Base-by-base conservation (phyloP, 371 early-diverging fungal genomes). In the Batrachochytrium dendrobatidis region DNA sequence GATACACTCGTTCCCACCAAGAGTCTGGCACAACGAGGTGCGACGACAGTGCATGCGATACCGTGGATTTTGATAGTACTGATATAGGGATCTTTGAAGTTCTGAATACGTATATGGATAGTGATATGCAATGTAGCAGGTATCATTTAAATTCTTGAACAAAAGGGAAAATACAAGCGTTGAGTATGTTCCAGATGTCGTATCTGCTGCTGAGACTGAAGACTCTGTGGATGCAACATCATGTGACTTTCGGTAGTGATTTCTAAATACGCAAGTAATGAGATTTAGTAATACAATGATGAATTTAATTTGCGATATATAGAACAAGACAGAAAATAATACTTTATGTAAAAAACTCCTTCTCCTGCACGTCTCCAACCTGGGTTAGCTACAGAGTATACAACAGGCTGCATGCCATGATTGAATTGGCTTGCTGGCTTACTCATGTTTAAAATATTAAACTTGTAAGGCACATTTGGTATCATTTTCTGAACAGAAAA, bases 81-180 rank as follows among this genome's bases (percentile, higher is more conserved):
- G 59, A 22, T 66, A 70, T 54, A 49, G 63, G 18, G 50, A 48
- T 3, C 56, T 31, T 59, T 63, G 55, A 17, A 46, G 29, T 20
- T 74, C 70, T 0, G 73, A 63, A 53, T 73, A 75, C 1, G 73
- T 72, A 61, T 71, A 77, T 26, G 77, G 77, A 49, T 70, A 77
- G 61, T 71, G 71, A 59, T 77, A 75, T 3, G 77, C 73, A 33
- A 77, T 26, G 43, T 57, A 71, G 45, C 58, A 61, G 2, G 61
- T 65, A 59, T 77, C 77, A 43, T 61, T 50, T 15, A 28, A 46
- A 33, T 48, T 6, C 3, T 55, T 49, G 32, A 68, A 67, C 28
- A 56, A 22, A n/a, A 71, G 8, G 12, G 65, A 59, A 50, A 72
- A 68, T 33, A 62, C 49, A 10, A 72, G 70, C 1, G 73, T 72